phyloP scores from a whole-genome alignment of 225 moss, liverwort and hornwort genomes.

The Bryum argenteum region DNA sequence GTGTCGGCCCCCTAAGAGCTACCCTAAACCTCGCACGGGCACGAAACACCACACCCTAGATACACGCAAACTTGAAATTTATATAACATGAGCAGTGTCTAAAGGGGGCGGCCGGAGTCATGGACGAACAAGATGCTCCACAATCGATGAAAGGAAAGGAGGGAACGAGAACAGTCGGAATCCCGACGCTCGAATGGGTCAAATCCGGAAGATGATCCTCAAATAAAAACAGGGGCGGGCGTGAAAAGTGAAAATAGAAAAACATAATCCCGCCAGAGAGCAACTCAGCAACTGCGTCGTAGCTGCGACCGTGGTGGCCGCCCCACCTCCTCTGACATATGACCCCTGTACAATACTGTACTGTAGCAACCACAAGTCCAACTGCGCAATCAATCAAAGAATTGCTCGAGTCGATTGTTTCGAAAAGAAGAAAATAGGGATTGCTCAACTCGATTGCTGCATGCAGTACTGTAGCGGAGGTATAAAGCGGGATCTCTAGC shows the following conservation, averaged over 20 bases:
- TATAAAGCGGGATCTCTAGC: neutral
- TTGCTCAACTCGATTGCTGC: too few relatives aligned
- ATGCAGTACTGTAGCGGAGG: neutral
- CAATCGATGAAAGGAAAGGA: neutral
- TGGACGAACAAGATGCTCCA: conserved; percentile 24
- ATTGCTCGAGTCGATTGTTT: too few relatives aligned
- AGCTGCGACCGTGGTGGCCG: conserved; percentile 13
- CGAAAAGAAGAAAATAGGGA: too few relatives aligned
- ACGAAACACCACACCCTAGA: conserved; percentile 28
- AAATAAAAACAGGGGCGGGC: neutral
- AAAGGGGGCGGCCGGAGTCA: conserved; percentile 31
- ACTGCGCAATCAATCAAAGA: neutral
- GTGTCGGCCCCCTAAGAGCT: conserved; percentile 17
- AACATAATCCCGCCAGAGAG: conserved; percentile 10
- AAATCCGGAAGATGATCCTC: neutral
- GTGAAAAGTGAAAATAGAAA: neutral
- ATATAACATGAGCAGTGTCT: neutral
- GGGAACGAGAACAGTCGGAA: neutral
- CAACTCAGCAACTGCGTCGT: conserved; percentile 18
- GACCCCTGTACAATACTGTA: neutral
- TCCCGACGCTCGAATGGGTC: conserved; percentile 13
- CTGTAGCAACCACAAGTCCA: neutral
- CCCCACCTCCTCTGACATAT: conserved; percentile 10
- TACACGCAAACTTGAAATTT: neutral
- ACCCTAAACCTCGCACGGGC: conserved; percentile 11